Conservation (phyloP, 2,329 filamentous ascomycete genomes). For the Kalmusia sp. region DNA sequence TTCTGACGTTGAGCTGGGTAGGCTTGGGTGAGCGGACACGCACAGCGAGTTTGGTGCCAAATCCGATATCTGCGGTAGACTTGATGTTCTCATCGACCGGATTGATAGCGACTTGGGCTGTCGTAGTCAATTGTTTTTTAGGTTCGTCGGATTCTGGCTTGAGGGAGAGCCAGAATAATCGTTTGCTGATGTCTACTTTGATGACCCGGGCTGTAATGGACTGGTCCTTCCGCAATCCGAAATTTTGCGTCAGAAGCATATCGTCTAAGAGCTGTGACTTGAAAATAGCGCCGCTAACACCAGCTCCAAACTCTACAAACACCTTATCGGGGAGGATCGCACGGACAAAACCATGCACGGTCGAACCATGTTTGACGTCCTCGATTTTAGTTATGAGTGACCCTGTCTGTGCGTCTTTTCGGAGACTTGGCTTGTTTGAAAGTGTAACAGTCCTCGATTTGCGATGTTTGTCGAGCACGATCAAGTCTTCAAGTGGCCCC, state of each 20-base stretch:
- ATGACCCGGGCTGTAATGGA: slow-evolving; percentile 76
- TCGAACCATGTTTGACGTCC: slow-evolving; percentile 72
- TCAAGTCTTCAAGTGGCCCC: slow-evolving; percentile 80
- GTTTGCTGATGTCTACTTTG: slow-evolving; percentile 73
- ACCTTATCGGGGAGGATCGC: slow-evolving; percentile 82
- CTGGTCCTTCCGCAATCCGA: slow-evolving; percentile 80
- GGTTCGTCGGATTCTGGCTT: slow-evolving; percentile 49
- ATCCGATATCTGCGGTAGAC: slow-evolving; percentile 73
- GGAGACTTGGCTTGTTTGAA: slow-evolving; percentile 81
- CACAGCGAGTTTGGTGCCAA: slow-evolving; percentile 78
- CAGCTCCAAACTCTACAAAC: slow-evolving; percentile 87
- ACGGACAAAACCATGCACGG: slow-evolving; percentile 80
- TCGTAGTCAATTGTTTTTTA: slow-evolving; percentile 29
- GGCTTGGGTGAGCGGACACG: slow-evolving; percentile 84
- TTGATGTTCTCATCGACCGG: slow-evolving; percentile 70
- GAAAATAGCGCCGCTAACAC: slow-evolving; percentile 78
- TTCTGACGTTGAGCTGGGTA: slow-evolving; percentile 89
- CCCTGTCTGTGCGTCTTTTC: slow-evolving; percentile 76
- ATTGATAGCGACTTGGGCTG: slow-evolving; percentile 58
- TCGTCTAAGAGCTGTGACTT: slow-evolving; percentile 79
- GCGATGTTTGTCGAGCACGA: slow-evolving; percentile 86
- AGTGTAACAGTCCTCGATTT: slow-evolving; percentile 77
- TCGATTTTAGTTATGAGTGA: slow-evolving; percentile 75
- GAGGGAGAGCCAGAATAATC: slow-evolving; percentile 73
- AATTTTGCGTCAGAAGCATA: slow-evolving; percentile 70